Percentiles rank a stretch among this genome's conserved stretches.
These are phyloP conservation scores for Cyberlindnera xylosilytica DNA, from an alignment of 805 yeast species.

Conservation along the genomic window DNA sequence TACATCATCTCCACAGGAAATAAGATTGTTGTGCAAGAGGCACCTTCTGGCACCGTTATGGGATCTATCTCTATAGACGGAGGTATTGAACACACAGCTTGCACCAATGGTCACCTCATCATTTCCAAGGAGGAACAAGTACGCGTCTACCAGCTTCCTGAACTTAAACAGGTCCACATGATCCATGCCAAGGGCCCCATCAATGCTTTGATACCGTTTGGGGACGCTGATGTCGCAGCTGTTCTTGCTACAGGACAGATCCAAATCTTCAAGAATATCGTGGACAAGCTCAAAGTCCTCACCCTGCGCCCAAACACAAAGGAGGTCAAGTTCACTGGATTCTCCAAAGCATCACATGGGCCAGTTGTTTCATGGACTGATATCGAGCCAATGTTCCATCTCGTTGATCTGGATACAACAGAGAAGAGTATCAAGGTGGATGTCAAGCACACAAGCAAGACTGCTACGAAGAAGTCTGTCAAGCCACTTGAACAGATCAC, in stretches of 20 bases:
- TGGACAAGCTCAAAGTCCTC: conserved; percentile 7
- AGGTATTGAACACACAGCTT: conserved; percentile 4
- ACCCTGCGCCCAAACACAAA: conserved; percentile 23
- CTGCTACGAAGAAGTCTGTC: not conserved
- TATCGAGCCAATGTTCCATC: conserved; percentile 37
- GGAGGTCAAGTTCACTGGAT: conserved; percentile 27
- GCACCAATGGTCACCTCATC: conserved; percentile 10
- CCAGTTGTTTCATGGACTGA: conserved; percentile 37
- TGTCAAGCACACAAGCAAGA: conserved; percentile 20
- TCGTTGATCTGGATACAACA: conserved; percentile 23
- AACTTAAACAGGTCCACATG: conserved; percentile 9
- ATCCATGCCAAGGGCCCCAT: conserved; percentile 13
- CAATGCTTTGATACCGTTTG: not conserved
- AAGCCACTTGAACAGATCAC: conserved; percentile 28
- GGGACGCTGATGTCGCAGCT: conserved; percentile 16
- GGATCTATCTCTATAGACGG: conserved; percentile 10
- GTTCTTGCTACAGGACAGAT: conserved; percentile 32
- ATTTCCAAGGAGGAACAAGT: conserved; percentile 9
- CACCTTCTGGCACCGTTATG: conserved; percentile 5
- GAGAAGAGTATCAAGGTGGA: conserved; percentile 25
- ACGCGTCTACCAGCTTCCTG: conserved; percentile 9
- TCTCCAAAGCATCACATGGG: too few species aligned
- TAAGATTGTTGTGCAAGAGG: conserved; percentile 10
- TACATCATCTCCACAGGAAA: conserved; percentile 2
- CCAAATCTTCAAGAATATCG: conserved; percentile 28